A percentile compares a stretch with the other conserved stretches of the same genome.
Conservation (phyloP, 169 alveolate genomes). For the Perkinsus olseni region DNA sequence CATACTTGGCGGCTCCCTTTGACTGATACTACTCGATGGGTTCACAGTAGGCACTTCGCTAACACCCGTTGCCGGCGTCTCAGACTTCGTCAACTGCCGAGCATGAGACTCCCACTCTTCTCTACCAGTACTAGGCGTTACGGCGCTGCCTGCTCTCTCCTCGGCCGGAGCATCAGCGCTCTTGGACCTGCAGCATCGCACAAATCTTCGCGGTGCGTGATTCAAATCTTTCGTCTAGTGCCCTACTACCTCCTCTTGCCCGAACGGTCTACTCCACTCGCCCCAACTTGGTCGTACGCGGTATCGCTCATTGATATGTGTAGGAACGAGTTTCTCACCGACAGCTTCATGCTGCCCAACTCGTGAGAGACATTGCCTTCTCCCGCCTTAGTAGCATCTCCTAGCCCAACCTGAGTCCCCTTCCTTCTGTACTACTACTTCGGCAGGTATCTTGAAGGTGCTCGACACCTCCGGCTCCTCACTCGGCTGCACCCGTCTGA, state of each 20-base stretch:
- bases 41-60: neutral
- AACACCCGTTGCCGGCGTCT: neutral
- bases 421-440: neutral
- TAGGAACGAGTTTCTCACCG: neutral
- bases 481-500: neutral
- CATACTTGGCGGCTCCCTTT: neutral
- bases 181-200: neutral
- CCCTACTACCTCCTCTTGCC: neutral
- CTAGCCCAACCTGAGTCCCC: neutral
- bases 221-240: neutral
- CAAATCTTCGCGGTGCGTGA: neutral
- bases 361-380: neutral
- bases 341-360: neutral
- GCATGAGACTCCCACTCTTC: neutral
- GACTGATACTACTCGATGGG: neutral
- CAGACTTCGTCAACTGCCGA: neutral
- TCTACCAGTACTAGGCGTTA: neutral
- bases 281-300: neutral
- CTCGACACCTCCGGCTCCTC: neutral
- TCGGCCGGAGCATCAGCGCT: neutral
- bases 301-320: neutral
- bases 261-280: neutral
- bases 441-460: neutral
- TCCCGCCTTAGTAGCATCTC: neutral
- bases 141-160: neutral